Percentiles rank a stretch among this genome's conserved stretches.
Evolutionary conservation across 169 alveolate genomes (phyloP).

Genomic region (Plasmodium sp.): DNA sequence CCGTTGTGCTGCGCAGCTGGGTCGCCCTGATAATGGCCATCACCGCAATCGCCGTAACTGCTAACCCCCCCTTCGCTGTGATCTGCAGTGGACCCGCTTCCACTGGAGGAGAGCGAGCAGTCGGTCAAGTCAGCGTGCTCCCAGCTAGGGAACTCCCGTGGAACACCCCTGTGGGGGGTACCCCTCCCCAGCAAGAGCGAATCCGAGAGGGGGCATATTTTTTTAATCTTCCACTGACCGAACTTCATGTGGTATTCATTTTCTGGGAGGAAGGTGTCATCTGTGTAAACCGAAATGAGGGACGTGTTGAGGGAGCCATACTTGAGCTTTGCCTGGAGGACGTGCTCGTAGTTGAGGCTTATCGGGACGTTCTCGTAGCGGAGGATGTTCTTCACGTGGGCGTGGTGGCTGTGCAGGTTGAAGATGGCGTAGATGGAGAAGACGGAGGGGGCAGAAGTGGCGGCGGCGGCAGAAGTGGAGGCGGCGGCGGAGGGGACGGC

Average conservation of each 20-base stretch:
- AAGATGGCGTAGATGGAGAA: slow-evolving; percentile 67
- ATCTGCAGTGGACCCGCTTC: background rate
- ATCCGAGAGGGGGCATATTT: background rate
- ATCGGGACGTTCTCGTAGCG: slow-evolving; percentile 57
- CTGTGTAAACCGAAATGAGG: slow-evolving; percentile 68
- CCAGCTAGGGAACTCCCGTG: background rate
- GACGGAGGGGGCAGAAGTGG: background rate
- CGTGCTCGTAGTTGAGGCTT: slow-evolving; percentile 17
- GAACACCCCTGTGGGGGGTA: background rate
- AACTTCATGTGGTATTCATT: slow-evolving; percentile 50
- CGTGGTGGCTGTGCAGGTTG: slow-evolving; percentile 39
- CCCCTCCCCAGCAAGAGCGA: background rate
- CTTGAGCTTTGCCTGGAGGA: slow-evolving; percentile 49
- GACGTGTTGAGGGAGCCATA: slow-evolving; percentile 37
- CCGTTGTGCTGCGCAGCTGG: background rate
- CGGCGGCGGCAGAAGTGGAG: too few relatives aligned
- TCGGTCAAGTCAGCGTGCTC: background rate
- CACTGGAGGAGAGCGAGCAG: background rate
- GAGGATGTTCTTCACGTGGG: slow-evolving; percentile 57
- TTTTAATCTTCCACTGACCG: slow-evolving; percentile 69
- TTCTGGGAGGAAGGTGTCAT: slow-evolving; percentile 45
- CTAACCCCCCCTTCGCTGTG: background rate
- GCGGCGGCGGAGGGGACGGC: background rate
- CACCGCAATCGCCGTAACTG: background rate
- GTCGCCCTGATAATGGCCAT: background rate